These are phyloP conservation scores for Tetracladium setigerum DNA, from an alignment of 495 filamentous ascomycete genomes.

Conservation along the genomic window DNA sequence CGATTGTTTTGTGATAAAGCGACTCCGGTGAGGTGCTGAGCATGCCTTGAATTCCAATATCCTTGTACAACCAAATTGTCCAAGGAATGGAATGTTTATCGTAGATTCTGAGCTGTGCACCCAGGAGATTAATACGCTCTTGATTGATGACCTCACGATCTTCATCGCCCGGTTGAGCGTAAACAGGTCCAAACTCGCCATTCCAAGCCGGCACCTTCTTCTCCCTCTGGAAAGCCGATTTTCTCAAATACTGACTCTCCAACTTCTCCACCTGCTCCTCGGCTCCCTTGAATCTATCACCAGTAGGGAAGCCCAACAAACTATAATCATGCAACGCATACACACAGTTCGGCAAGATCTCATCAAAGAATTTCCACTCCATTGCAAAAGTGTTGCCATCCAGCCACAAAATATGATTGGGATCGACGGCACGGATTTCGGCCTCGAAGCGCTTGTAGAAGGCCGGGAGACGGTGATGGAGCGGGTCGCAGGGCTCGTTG, in stretches of 20 bases:
- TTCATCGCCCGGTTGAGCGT: conserved; percentile 33
- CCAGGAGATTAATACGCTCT: conserved; percentile 43
- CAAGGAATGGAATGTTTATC: conserved; percentile 46
- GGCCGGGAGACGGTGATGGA: conserved; percentile 36
- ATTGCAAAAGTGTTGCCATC: conserved; percentile 60
- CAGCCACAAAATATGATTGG: conserved; percentile 53
- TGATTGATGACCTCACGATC: conserved; percentile 38
- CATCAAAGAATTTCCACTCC: conserved; percentile 31
- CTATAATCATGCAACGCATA: conserved; percentile 57
- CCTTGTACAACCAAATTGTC: conserved; percentile 60
- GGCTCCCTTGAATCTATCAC: conserved; percentile 42
- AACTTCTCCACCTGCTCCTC: conserved; percentile 42
- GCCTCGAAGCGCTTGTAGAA: conserved; percentile 50
- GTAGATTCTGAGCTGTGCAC: conserved; percentile 50
- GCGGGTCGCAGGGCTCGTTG: conserved; percentile 53
- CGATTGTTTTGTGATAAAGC: conserved; percentile 40
- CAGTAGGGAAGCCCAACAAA: conserved; percentile 44
- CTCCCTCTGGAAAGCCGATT: conserved; percentile 48
- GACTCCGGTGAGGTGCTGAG: conserved; percentile 39
- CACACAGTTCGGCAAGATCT: conserved; percentile 35
- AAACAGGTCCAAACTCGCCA: conserved; percentile 58
- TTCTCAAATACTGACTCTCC: conserved; percentile 39
- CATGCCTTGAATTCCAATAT: conserved; percentile 57
- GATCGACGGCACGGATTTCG: conserved; percentile 48
- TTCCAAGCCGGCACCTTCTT: conserved; percentile 52